A percentile compares a stretch with the other conserved stretches of the same genome.
Evolutionary conservation across 306 rosid genomes (phyloP).

Genomic region (Hippophae rhamnoides): DNA sequence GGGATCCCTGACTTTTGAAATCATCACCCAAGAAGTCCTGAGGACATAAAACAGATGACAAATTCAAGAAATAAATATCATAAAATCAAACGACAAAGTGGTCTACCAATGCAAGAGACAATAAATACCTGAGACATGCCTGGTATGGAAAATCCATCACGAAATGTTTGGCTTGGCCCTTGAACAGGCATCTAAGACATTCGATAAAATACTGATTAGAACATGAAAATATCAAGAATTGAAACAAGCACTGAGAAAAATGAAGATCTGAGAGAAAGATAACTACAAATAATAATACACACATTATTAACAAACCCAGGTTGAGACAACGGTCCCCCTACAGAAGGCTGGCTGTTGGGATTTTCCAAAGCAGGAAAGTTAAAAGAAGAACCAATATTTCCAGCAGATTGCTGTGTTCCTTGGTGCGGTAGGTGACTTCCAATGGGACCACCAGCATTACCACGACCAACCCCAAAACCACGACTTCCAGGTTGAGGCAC

Average conservation of each 20-base stretch:
- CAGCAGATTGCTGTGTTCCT: slow-evolving; percentile 68
- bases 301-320: slow-evolving; percentile 97
- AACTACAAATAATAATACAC: slow-evolving; percentile 8
- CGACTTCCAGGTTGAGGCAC: slow-evolving; percentile 88
- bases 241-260: slow-evolving; percentile 5
- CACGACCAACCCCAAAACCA: slow-evolving; percentile 92
- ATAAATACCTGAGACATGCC: slow-evolving; percentile 87
- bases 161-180: slow-evolving; percentile 72
- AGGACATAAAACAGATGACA: neutral
- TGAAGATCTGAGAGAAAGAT: neutral
- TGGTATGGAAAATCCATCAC: slow-evolving; percentile 84
- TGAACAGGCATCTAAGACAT: slow-evolving; percentile 70
- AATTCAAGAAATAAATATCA: slow-evolving; percentile 12
- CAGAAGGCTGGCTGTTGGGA: slow-evolving; percentile 95
- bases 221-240: neutral
- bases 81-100: slow-evolving; percentile 3
- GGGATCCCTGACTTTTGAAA: slow-evolving; percentile 99
- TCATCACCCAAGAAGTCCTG: slow-evolving; percentile 99
- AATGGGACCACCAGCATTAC: slow-evolving; percentile 69
- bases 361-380: slow-evolving; percentile 79
- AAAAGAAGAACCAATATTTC: slow-evolving; percentile 69
- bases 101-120: neutral
- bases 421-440: slow-evolving; percentile 90
- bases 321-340: slow-evolving; percentile 89
- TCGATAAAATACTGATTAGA: slow-evolving; percentile 23